Conservation (phyloP, 768 basidiomycete genomes). For the Termitomyces sp. region DNA sequence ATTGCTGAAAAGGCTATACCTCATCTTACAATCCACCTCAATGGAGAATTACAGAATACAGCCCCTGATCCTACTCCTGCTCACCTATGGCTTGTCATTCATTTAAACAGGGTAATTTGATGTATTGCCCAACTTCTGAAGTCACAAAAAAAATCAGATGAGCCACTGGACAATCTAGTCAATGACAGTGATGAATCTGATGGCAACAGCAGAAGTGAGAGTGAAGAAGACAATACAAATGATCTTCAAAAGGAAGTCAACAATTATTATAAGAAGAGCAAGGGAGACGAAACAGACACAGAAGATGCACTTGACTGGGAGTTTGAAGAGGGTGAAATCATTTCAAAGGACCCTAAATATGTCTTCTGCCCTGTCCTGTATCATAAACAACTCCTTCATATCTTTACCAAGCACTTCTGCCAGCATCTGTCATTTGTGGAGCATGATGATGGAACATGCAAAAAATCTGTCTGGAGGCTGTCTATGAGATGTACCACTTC, state of each 20-base stretch:
- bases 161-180: background rate
- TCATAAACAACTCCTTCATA: constrained; percentile 20
- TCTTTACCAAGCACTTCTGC: constrained; percentile 20
- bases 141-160: background rate
- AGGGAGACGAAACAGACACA: constrained; percentile 13
- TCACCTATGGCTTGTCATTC: background rate
- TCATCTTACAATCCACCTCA: background rate
- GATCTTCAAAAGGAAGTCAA: background rate
- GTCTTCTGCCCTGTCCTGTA: constrained; percentile 30
- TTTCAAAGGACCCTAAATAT: constrained; percentile 17
- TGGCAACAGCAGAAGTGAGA: no score
- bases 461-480: background rate
- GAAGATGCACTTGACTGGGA: constrained; percentile 28
- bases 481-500: background rate
- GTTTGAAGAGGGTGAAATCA: constrained; percentile 26
- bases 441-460: no score
- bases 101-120: background rate
- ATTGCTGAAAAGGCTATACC: background rate
- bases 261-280: background rate
- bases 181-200: no score
- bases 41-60: background rate
- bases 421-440: background rate
- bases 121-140: background rate
- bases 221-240: background rate
- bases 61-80: background rate